Base-by-base conservation (phyloP, 495 filamentous ascomycete genomes). In the Antarctomyces pellizariae region DNA sequence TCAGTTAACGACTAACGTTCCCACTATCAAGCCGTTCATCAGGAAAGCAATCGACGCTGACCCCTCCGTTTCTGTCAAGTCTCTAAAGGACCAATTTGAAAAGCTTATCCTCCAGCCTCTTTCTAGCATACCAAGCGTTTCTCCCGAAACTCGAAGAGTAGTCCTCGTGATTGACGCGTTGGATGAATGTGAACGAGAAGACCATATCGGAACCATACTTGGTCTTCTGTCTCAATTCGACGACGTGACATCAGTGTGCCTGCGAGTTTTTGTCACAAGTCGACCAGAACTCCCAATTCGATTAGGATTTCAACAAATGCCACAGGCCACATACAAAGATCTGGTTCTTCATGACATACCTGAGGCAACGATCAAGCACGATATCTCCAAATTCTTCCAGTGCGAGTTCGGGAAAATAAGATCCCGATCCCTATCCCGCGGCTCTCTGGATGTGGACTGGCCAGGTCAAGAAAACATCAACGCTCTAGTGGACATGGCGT, bases 81-180 rank as follows among this genome's bases (percentile, higher is more conserved):
- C 45, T 7, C 29, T 58, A 7, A 27, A 25, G 9, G 40, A 56
- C 1, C 62, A 67, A 38, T 65, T 57, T 34, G 37, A 57, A 3
- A 44, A 55, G 38, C 50, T 68, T 8, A 36, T 64, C 35, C 32
- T 58, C 27, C 15, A 50, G 16, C 56, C 54, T 7, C 36, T 62
- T 0, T 18, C 7, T n/a, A 14, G 19, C 16, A 6, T 16, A 4
- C 26, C 38, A 32, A 18, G 13, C 6, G 22, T 30, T 19, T 28
- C 21, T 16, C 16, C 29, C 14, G 23, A 7, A 18, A 18, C 13
- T 29, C 22, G 9, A 13, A 29, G 16, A 24, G 7, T 36, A 6
- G 33, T 52, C 17, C 36, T 59, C 3, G 45, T 57, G 15, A 42
- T 59, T 18, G 53, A 59, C 29, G 53, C 53, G 22, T 37, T 59